These are phyloP conservation scores for Eimeria necatrix DNA, from an alignment of 169 alveolate genomes.

Conservation along the genomic window DNA sequence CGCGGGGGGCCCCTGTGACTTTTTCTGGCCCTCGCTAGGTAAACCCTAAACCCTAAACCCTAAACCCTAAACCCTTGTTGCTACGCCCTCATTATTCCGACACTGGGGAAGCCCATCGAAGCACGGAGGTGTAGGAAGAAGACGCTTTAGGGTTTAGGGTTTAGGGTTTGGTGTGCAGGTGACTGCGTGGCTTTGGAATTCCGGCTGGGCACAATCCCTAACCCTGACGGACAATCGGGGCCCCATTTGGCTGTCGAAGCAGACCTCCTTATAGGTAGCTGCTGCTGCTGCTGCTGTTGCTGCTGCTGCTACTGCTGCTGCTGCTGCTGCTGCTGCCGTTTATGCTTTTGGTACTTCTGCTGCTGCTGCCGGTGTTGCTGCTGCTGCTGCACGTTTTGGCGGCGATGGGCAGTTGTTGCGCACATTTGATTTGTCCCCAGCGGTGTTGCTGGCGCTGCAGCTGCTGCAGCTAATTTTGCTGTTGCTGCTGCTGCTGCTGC, in stretches of 20 bases:
- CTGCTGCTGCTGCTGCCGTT: conserved; percentile 31
- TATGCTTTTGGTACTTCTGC: background rate
- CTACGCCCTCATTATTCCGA: background rate
- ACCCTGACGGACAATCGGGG: conserved; percentile 3
- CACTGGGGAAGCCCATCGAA: too few relatives aligned
- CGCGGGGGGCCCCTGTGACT: conserved; percentile 32
- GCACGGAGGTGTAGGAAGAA: background rate
- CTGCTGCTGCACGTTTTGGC: background rate
- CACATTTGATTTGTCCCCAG: too few relatives aligned
- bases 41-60: conserved; percentile 39
- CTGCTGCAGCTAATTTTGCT: background rate
- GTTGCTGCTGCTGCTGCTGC: background rate
- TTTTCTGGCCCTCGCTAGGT: conserved; percentile 54
- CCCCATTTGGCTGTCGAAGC: conserved; percentile 1
- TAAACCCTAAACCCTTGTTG: conserved; percentile 28
- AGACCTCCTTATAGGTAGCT: conserved; percentile 48
- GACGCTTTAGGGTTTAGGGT: conserved; percentile 47
- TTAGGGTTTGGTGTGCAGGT: conserved; percentile 51
- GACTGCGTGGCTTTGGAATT: conserved; percentile 47
- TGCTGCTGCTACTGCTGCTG: conserved; percentile 30
- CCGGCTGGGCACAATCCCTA: background rate
- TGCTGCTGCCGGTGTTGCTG: background rate
- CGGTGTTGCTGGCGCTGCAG: background rate
- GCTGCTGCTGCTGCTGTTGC: conserved; percentile 66
- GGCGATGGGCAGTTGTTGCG: background rate